Percentiles rank a stretch among this genome's conserved stretches.
phyloP scores from a whole-genome alignment of 345 rosid species.

The sweet orange (Citrus sinensis) region DNA sequence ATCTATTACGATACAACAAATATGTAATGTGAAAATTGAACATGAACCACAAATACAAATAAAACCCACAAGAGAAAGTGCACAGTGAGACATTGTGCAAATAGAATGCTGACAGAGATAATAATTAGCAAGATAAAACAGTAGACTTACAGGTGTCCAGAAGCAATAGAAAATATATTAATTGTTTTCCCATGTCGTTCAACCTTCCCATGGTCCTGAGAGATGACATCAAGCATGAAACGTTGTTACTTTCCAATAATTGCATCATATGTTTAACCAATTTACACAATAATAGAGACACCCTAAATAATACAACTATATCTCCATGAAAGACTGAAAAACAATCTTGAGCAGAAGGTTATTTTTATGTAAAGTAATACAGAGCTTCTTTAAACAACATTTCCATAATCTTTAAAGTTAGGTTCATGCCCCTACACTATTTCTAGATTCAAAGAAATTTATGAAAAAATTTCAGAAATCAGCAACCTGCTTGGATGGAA shows the following conservation, averaged over 20 bases:
- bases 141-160: slow-evolving; percentile 92
- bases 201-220: slow-evolving; percentile 61
- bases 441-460: background rate
- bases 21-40: background rate
- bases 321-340: background rate
- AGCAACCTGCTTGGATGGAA: background rate
- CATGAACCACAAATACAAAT: background rate
- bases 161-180: slow-evolving; percentile 92
- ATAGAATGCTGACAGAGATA: background rate
- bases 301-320: background rate
- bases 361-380: background rate
- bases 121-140: slow-evolving; percentile 12
- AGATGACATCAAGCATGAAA: slow-evolving; percentile 14
- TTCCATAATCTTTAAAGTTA: background rate
- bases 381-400: background rate
- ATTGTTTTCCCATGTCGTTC: slow-evolving; percentile 77
- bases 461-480: background rate
- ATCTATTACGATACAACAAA: background rate
- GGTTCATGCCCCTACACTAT: background rate
- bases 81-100: background rate
- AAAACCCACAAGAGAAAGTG: background rate
- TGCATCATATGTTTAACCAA: background rate
- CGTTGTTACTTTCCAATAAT: slow-evolving; percentile 10
- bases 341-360: background rate
- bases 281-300: background rate